A percentile compares a stretch with the other conserved stretches of the same genome.
Conservation (phyloP, 768 basidiomycete genomes). For the Peribolospora baueri region DNA sequence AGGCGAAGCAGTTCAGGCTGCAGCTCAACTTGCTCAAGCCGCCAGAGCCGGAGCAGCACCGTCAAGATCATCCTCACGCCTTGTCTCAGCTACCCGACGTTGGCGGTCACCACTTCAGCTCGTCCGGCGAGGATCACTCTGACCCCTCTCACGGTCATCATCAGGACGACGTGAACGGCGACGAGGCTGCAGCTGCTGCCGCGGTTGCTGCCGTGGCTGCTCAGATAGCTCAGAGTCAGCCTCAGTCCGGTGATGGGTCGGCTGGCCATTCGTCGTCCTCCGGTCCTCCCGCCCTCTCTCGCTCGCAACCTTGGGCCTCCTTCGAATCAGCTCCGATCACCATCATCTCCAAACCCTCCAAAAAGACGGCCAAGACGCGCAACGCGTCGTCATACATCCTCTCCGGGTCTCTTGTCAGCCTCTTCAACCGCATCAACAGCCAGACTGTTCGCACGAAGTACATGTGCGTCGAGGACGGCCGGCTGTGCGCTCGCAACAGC, state of each 20-base stretch:
- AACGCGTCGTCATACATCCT: constrained; percentile 75
- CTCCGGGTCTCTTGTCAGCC: constrained; percentile 63
- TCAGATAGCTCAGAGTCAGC: too few species aligned
- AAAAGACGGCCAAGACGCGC: constrained; percentile 76
- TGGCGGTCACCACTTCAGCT: too few species aligned
- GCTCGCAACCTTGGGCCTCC: constrained; percentile 39
- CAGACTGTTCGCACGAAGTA: constrained; percentile 94
- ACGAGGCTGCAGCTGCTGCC: neutral
- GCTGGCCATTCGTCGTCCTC: neutral
- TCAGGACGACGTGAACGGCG: neutral
- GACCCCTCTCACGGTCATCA: too few species aligned
- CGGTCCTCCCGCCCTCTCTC: too few species aligned
- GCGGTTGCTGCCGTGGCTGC: too few species aligned
- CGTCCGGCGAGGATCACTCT: too few species aligned
- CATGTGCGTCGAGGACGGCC: constrained; percentile 70
- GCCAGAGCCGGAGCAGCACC: too few species aligned
- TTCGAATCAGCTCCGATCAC: constrained; percentile 80
- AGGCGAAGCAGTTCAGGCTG: constrained; percentile 70
- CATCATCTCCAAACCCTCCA: constrained; percentile 90
- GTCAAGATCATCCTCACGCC: too few species aligned
- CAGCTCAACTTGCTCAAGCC: constrained; percentile 38
- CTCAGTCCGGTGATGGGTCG: too few species aligned
- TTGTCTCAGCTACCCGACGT: too few species aligned
- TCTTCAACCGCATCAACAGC: constrained; percentile 89
- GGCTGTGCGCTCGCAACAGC: constrained; percentile 66